Conservation (phyloP, 140 eudicot species). For the Cichorium intybus region DNA sequence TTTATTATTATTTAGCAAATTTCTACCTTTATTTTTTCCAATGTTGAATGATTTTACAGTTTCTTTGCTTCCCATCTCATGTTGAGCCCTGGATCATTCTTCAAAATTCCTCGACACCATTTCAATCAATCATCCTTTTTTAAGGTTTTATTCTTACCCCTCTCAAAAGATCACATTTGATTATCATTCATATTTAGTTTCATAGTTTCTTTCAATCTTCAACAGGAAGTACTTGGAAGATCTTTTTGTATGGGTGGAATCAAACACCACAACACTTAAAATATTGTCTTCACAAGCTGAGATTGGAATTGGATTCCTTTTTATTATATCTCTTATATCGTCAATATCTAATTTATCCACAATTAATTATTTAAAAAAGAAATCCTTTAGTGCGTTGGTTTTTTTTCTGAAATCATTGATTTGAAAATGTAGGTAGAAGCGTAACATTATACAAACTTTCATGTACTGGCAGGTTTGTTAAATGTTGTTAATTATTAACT, state of each 20-base stretch:
- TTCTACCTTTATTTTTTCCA: slow-evolving; percentile 3
- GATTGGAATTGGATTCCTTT: slow-evolving; percentile 80
- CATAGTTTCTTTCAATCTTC: background rate
- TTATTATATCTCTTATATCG: slow-evolving; percentile 73
- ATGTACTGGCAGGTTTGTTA: slow-evolving; percentile 79
- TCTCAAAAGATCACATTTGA: background rate
- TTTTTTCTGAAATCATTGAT: slow-evolving; percentile 8
- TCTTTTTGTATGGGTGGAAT: slow-evolving; percentile 78
- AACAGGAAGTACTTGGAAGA: slow-evolving; percentile 82
- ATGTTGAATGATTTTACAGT: slow-evolving; percentile 40
- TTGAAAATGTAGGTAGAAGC: slow-evolving; percentile 66
- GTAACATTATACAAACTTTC: slow-evolving; percentile 63
- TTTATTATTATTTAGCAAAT: background rate
- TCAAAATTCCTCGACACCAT: slow-evolving; percentile 69
- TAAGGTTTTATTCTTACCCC: slow-evolving; percentile 38
- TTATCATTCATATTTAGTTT: background rate
- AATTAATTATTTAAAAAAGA: background rate
- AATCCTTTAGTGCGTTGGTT: background rate
- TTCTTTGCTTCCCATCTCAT: slow-evolving; percentile 73
- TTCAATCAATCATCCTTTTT: slow-evolving; percentile 66
- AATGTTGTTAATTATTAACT: background rate
- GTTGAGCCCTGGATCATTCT: slow-evolving; percentile 62
- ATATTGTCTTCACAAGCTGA: slow-evolving; percentile 77
- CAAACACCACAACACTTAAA: slow-evolving; percentile 67
- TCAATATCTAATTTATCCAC: slow-evolving; percentile 30